Evolutionary conservation across 129 eudicot species (phyloP).

Genomic region (Pulicaria dysenterica): DNA sequence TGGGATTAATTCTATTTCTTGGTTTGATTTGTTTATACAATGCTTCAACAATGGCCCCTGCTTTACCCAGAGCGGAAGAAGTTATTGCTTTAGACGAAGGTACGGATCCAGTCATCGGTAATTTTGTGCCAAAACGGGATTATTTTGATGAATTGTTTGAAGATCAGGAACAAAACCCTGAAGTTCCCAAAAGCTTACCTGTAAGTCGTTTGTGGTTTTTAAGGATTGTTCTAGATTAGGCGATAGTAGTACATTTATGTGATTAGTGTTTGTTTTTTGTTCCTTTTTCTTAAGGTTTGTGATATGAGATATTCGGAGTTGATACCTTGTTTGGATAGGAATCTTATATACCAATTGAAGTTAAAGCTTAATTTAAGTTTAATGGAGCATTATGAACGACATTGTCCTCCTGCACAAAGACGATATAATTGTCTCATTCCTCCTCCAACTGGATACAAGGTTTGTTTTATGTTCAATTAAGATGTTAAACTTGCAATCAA

Average conservation of each 20-base stretch:
- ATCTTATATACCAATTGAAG: constrained; percentile 61
- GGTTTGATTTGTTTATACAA: constrained; percentile 63
- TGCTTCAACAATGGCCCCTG: constrained; percentile 53
- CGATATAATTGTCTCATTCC: constrained; percentile 90
- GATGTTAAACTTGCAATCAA: neutral
- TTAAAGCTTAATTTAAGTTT: constrained; percentile 72
- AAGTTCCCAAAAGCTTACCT: constrained; percentile 69
- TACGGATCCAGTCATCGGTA: constrained; percentile 59
- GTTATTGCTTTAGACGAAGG: constrained; percentile 43
- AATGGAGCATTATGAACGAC: constrained; percentile 97
- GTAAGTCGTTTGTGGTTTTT: constrained; percentile 37
- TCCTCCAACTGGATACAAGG: constrained; percentile 88
- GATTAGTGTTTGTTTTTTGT: constrained; percentile 8
- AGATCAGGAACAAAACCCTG: constrained; percentile 58
- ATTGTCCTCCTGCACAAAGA: constrained; percentile 77
- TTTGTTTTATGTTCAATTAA: constrained; percentile 26
- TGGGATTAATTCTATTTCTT: constrained; percentile 49
- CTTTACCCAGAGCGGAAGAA: constrained; percentile 44
- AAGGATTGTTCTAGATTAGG: neutral
- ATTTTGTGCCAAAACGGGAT: constrained; percentile 45
- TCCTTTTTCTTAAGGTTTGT: constrained; percentile 58
- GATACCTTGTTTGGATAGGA: constrained; percentile 94
- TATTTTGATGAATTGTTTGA: constrained; percentile 55
- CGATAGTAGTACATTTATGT: neutral
- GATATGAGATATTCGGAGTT: constrained; percentile 78